Evolutionary conservation across 2,329 filamentous ascomycete genomes (phyloP), one percentile per base, ranked within the genome.

Genomic region (Ambrosiella beaveri): DNA sequence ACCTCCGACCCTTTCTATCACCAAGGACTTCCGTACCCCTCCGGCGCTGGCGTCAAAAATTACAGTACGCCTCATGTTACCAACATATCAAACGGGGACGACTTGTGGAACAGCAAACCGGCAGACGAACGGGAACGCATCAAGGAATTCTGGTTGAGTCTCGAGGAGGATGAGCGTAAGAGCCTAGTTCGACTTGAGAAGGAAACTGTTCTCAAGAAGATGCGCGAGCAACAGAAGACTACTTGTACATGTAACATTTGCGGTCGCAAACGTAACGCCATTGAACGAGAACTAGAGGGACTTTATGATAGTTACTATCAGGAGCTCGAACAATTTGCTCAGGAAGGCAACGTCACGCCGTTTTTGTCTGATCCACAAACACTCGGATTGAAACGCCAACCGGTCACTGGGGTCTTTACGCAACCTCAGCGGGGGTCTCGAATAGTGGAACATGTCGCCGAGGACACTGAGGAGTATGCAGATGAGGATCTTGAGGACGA

Each of bases 171-270:
- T 41, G 90, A 97, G 69, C 86, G 93, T 65, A 93, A 95, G 68
- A 93, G 88, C 13, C 75, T 98, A 52, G 89, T 98, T 67, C 96
- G 96, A 71, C 91, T 98, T 37, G 93, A 98, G 71, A 98, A 98
- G 73, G 91, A 98, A 71, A 91, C 93, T 7, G 93, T 98, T 0
- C 74, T 98, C 59, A 89, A 88, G 67, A 98, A 98, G 75, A 98
- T 98, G 93, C 98, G 98, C 76, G 93, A 98, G 71, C 93, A 98
- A 71, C 93, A 98, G 70, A 97, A 97, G 71, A 90, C 97, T 69
- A 97, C 91, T 1, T 98, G 93, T 75, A 96, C 90, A 69, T 98
- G 93, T 71, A 94, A 89, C 3, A 91, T 98, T 45, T 98, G 93
- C 70, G 93, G 93, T 57, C 81, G 93, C 63, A 98, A 98, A 74